Evolutionary conservation across 1,139 yeast genomes (phyloP).

Genomic region (Arxiozyma slooffiae): DNA sequence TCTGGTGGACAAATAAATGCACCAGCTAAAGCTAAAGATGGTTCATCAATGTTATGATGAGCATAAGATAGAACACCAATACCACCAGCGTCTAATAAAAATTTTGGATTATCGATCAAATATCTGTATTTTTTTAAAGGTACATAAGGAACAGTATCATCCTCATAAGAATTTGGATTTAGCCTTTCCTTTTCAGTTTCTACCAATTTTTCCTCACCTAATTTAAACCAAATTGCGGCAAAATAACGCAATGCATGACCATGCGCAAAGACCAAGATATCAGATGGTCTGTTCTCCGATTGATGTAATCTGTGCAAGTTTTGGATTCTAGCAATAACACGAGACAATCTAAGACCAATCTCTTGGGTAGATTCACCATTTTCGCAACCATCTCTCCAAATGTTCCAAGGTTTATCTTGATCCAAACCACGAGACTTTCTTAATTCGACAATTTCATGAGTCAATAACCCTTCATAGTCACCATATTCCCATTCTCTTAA

Average conservation of each 20-base stretch:
- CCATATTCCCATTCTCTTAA: constrained; percentile 94
- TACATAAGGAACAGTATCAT: constrained; percentile 30
- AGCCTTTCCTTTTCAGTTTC: constrained; percentile 21
- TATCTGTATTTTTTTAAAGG: constrained; percentile 27
- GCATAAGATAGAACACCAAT: constrained; percentile 87
- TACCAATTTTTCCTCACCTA: constrained; percentile 28
- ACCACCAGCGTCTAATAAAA: constrained; percentile 89
- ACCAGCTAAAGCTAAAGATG: constrained; percentile 72
- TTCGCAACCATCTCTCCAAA: constrained; percentile 91
- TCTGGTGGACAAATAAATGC: constrained; percentile 68
- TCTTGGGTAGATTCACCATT: constrained; percentile 66
- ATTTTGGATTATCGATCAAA: constrained; percentile 52
- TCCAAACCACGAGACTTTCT: constrained; percentile 57
- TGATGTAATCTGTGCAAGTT: constrained; percentile 53
- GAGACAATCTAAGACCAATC: constrained; percentile 61
- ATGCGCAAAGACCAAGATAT: constrained; percentile 77
- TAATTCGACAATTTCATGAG: constrained; percentile 52
- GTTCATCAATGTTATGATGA: constrained; percentile 74
- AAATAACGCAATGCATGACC: constrained; percentile 88
- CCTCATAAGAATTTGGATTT: constrained; percentile 21
- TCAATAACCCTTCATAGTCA: constrained; percentile 77
- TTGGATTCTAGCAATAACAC: constrained; percentile 53
- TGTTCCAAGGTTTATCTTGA: constrained; percentile 53
- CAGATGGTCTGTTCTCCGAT: constrained; percentile 47
- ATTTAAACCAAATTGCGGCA: constrained; percentile 72